These are phyloP conservation scores for Artomyces pyxidatus DNA, from an alignment of 768 basidiomycete species.

Conservation along the genomic window DNA sequence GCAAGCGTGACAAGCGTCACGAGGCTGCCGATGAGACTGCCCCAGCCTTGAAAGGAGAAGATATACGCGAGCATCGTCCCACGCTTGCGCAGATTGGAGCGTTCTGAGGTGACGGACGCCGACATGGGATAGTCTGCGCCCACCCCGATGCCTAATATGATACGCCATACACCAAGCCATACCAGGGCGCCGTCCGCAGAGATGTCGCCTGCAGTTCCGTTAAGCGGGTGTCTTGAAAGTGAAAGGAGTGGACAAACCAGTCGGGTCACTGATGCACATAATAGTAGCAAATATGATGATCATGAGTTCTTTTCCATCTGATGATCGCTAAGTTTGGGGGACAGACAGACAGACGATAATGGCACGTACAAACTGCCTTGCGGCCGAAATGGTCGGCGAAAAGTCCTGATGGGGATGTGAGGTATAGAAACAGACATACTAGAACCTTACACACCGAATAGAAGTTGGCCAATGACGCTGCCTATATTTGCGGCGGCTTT, in stretches of 20 bases:
- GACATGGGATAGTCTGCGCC: constrained; percentile 80
- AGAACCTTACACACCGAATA: constrained; percentile 36
- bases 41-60: constrained; percentile 76
- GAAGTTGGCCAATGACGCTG: constrained; percentile 61
- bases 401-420: constrained; percentile 35
- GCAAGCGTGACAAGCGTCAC: constrained; percentile 56
- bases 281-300: constrained; percentile 75
- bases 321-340: neutral
- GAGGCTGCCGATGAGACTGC: constrained; percentile 55
- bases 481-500: constrained; percentile 68
- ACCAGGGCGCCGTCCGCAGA: constrained; percentile 45
- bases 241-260: constrained; percentile 26
- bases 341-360: neutral
- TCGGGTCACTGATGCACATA: constrained; percentile 56
- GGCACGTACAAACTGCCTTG: constrained; percentile 49
- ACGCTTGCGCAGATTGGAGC: constrained; percentile 54
- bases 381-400: constrained; percentile 61
- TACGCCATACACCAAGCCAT: constrained; percentile 59
- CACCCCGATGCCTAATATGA: constrained; percentile 69
- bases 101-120: constrained; percentile 59
- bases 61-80: constrained; percentile 73
- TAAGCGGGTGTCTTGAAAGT: neutral
- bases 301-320: constrained; percentile 75
- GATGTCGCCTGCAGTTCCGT: constrained; percentile 30
- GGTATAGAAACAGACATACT: neutral